phyloP scores from a whole-genome alignment of 495 filamentous ascomycete species.

The Penicillium coffeae region DNA sequence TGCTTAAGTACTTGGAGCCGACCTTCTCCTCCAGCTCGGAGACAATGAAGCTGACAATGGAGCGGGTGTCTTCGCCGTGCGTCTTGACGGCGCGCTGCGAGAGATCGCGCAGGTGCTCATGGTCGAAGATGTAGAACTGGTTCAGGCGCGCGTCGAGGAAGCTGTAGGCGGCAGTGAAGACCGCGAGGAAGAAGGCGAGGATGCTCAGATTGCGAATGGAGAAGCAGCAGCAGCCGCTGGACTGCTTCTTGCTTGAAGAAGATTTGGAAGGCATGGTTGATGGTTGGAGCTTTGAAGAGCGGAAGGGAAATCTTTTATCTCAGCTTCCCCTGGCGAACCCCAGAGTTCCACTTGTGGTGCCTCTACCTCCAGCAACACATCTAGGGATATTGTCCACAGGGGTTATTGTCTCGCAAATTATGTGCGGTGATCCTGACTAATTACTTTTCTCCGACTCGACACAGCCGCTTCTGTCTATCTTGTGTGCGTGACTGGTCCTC shows the following conservation, averaged over 20 bases:
- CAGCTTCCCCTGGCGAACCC: constrained; percentile 14
- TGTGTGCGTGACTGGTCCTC: not conserved
- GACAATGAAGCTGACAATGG: constrained; percentile 63
- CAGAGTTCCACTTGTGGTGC: constrained; percentile 18
- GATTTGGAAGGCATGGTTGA: constrained; percentile 27
- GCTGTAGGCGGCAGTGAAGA: constrained; percentile 57
- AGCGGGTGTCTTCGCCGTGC: constrained; percentile 67
- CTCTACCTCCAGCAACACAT: not conserved
- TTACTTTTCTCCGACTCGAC: too few species aligned
- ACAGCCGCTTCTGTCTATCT: too few species aligned
- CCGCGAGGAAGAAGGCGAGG: constrained; percentile 56
- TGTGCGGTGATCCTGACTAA: too few species aligned
- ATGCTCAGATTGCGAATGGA: constrained; percentile 45
- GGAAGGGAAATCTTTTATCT: not conserved
- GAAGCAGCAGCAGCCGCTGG: constrained; percentile 23
- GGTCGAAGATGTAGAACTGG: constrained; percentile 73
- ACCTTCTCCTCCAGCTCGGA: constrained; percentile 37
- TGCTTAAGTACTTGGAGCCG: constrained; percentile 36
- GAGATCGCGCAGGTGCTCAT: constrained; percentile 63
- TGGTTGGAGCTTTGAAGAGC: constrained; percentile 1
- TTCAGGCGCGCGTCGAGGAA: constrained; percentile 65
- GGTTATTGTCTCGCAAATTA: too few species aligned
- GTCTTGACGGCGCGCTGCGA: constrained; percentile 58
- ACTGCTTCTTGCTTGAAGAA: constrained; percentile 20
- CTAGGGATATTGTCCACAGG: too few species aligned